A percentile compares a stretch with the other conserved stretches of the same genome.
phyloP scores from a whole-genome alignment of 495 filamentous ascomycete genomes.

The Hyaloscypha finlandica region DNA sequence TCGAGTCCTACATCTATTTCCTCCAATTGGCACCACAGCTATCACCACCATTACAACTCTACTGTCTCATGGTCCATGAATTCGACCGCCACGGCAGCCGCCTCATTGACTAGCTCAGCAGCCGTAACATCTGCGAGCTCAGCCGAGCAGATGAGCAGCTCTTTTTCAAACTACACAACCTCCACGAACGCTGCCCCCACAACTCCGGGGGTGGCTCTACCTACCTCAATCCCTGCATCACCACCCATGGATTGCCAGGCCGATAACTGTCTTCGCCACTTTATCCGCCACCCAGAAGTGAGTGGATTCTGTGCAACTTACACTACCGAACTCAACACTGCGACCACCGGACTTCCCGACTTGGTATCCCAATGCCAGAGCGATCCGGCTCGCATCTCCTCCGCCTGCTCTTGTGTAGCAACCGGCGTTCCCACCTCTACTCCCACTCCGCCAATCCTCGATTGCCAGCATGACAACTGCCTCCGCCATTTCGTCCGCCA shows the following conservation, averaged over 20 bases:
- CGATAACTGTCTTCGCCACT: constrained; percentile 16
- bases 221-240: background rate
- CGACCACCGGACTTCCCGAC: constrained; percentile 25
- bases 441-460: background rate
- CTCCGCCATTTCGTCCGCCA: constrained; percentile 10
- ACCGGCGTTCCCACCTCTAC: background rate
- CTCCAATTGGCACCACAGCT: background rate
- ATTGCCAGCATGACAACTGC: constrained; percentile 16
- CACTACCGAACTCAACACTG: constrained; percentile 12
- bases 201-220: background rate
- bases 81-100: background rate
- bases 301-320: constrained; percentile 17
- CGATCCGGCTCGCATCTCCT: constrained; percentile 10
- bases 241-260: background rate
- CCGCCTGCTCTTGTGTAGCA: constrained; percentile 17
- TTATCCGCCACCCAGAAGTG: constrained; percentile 9
- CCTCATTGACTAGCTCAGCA: background rate
- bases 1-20: background rate
- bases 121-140: background rate
- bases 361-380: constrained; percentile 30
- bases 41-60: background rate
- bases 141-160: background rate
- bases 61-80: background rate
- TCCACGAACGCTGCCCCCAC: background rate
- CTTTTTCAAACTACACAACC: background rate